These are phyloP conservation scores for Fusarium euwallaceae DNA, from an alignment of 2,329 filamentous ascomycete genomes.

Conservation along the genomic window DNA sequence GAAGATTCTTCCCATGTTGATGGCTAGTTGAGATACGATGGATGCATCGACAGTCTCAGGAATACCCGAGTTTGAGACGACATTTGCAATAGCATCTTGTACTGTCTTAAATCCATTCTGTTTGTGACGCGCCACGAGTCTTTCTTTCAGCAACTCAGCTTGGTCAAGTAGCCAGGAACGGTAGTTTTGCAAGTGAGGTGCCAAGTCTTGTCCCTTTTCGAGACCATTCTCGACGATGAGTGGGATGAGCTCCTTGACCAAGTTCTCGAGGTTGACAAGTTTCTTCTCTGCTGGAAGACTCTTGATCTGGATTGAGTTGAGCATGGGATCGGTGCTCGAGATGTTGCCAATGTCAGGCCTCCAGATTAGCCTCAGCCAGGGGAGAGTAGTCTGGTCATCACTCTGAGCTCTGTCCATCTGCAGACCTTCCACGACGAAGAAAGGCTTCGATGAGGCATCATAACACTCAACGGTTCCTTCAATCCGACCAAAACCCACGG, in stretches of 20 bases:
- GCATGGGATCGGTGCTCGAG: constrained; percentile 32
- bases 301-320: constrained; percentile 40
- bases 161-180: constrained; percentile 37
- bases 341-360: constrained; percentile 43
- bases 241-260: constrained; percentile 41
- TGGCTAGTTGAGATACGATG: constrained; percentile 40
- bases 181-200: constrained; percentile 32
- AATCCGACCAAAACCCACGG: constrained; percentile 37
- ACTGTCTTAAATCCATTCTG: constrained; percentile 20
- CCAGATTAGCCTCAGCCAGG: constrained; percentile 40
- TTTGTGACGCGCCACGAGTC: constrained; percentile 15
- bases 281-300: constrained; percentile 42
- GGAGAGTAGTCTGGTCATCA: constrained; percentile 37
- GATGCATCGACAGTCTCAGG: constrained; percentile 41
- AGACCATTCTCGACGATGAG: constrained; percentile 36
- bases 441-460: constrained; percentile 30
- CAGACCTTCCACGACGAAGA: constrained; percentile 39
- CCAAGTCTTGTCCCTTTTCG: constrained; percentile 27
- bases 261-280: constrained; percentile 38
- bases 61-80: constrained; percentile 35
- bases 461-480: constrained; percentile 39
- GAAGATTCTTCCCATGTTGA: constrained; percentile 40
- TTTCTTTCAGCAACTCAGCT: constrained; percentile 29
- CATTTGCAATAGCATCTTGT: constrained; percentile 18
- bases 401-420: constrained; percentile 42